phyloP scores from a whole-genome alignment of 768 basidiomycete genomes.

The Pulveroboletus ravenelii region DNA sequence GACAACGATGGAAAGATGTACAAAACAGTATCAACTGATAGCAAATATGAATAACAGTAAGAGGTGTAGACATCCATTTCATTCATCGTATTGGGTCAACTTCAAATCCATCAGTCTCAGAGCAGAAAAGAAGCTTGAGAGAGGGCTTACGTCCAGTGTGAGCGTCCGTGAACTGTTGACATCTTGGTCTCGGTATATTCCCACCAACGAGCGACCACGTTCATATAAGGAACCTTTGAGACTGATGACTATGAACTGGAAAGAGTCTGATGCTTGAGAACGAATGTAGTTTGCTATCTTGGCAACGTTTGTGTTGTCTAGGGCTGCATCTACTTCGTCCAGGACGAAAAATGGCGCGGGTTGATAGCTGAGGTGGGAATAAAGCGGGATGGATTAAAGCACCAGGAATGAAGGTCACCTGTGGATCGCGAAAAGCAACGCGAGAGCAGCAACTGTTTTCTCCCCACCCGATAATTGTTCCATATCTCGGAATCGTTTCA shows the following conservation, averaged over 20 bases:
- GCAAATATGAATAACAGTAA: constrained; percentile 25
- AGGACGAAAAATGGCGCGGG: constrained; percentile 97
- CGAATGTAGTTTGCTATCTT: constrained; percentile 94
- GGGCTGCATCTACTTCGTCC: constrained; percentile 97
- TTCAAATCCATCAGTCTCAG: constrained; percentile 11
- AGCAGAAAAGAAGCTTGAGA: not conserved
- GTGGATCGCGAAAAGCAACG: constrained; percentile 93
- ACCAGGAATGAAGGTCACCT: constrained; percentile 44
- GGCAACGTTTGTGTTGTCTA: constrained; percentile 98
- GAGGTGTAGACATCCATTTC: constrained; percentile 1
- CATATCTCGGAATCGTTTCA: constrained; percentile 99
- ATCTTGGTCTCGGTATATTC: constrained; percentile 92
- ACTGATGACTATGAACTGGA: constrained; percentile 98
- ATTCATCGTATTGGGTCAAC: constrained; percentile 29
- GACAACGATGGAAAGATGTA: not conserved
- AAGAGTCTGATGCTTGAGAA: constrained; percentile 71
- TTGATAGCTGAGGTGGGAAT: constrained; percentile 62
- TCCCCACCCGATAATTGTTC: constrained; percentile 98
- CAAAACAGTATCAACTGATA: constrained; percentile 9
- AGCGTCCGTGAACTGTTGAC: constrained; percentile 88
- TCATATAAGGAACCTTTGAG: constrained; percentile 93
- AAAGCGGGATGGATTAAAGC: not conserved
- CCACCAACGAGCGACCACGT: constrained; percentile 83
- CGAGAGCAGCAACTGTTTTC: constrained; percentile 97
- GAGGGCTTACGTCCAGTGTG: constrained; percentile 73